Evolutionary conservation across 2,329 filamentous ascomycete species (phyloP).

Genomic region (Pseudogymnoascus sp.): DNA sequence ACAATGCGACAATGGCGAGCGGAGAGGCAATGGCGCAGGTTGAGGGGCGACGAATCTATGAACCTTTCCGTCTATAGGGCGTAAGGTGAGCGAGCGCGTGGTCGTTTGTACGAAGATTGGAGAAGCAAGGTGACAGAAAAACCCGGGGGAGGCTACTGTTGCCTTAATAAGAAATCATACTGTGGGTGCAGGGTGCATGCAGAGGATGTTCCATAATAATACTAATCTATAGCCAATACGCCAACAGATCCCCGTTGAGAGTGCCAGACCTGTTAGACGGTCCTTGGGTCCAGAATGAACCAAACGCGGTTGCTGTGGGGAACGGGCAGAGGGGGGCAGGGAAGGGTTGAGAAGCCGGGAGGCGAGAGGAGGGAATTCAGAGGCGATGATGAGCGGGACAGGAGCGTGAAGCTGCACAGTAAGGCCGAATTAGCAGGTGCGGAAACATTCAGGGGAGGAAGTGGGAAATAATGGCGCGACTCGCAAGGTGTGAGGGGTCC

Average conservation of each 20-base stretch:
- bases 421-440: conserved; percentile 7
- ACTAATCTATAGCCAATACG: conserved; percentile 1
- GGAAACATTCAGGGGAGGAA: neutral
- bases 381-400: neutral
- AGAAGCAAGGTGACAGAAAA: neutral
- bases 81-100: neutral
- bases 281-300: conserved; percentile 10
- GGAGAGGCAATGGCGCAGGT: neutral
- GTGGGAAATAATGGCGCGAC: conserved; percentile 2
- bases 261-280: conserved; percentile 1
- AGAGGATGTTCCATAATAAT: conserved; percentile 1
- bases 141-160: conserved; percentile 8
- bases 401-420: neutral
- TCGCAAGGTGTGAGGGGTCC: neutral
- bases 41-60: neutral
- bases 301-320: conserved; percentile 7
- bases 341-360: neutral
- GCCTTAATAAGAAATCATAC: conserved; percentile 9
- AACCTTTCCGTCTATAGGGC: neutral
- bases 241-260: neutral
- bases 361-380: neutral
- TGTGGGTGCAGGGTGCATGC: neutral
- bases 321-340: neutral
- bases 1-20: conserved; percentile 3
- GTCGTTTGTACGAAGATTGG: neutral